Base-by-base conservation (phyloP, 1,284 basidiomycete species). In the Rhodotorula sp. region DNA sequence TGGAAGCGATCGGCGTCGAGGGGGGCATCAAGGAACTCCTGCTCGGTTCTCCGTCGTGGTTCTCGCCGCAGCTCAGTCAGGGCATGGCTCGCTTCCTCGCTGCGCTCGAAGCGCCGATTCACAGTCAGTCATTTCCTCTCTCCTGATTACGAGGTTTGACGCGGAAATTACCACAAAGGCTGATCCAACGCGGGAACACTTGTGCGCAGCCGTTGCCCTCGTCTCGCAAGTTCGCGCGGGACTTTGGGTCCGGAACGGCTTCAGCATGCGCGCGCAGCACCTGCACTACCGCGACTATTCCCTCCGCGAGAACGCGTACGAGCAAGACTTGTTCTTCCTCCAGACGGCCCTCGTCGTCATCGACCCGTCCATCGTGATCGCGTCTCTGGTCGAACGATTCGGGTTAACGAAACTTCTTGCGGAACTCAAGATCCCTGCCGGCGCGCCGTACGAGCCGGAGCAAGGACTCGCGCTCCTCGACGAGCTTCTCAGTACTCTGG, bases 181-280 rank as follows among this genome's bases (percentile, higher is more conserved):
- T 42, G 37, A 42, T 12, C 10, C 1, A 10, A 12, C 37, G 10
- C 10, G 37, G 37, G 14, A 12, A 8, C 7, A 8, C 6, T 33
- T 24, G 8, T 63, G 17, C 44, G 33, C 71, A 94, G 93, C 92
- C 7, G 83, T 93, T 29, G 86, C 89, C 0, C 91, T 93, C 85
- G 88, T 98, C 48, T 93, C 95, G 0, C 96, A 99, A 81, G 94
- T 98, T 66, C 87, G 94, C 24, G 90, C 92, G 3, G 94, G 95
- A 4, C 85, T 98, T 29, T 99, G 96, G 96, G 95, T 97, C 6
- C 89, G 95, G 64, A 99, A 99, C 76, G 96, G 96, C 4, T 92
- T 94, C 76, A 91, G 91, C 10, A 95, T 99, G 76, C 89, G 95
- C 3, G 92, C 93, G 1, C 96, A 99, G 80, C 85, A 95, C n/a